Base-by-base conservation (phyloP, 345 rosid genomes). In the Citrus australasica region DNA sequence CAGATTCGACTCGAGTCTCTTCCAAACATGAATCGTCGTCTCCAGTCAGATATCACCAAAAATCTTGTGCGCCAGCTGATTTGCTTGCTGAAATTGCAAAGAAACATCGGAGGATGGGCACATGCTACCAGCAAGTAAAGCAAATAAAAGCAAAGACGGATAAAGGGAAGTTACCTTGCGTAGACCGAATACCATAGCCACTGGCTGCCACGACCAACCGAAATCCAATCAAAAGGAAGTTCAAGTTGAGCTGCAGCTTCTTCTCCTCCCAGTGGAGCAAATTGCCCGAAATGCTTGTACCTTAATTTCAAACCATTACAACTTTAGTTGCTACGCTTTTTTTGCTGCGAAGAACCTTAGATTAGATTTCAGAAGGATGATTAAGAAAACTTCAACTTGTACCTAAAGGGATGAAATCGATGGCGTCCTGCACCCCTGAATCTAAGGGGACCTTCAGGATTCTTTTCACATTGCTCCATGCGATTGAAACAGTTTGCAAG, bases 121-220 rank as follows among this genome's bases (percentile, higher is more conserved):
- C 6, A 58, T 10, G 51, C 33, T 30, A 14, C 28, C 22, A 51
- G 27, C 55, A 0, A 4, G 22, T 17, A 51, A 69, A 40, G 7
- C 40, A 65, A 22, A 66, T 7, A 38, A 13, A 32, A 42, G 27
- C 5, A 13, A 48, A 2, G n/a, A 16, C 55, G 35, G 32, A 27
- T 19, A 8, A 9, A 51, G 8, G 10, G 35, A 13, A 24, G 22
- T 79, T 79, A 87, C 92, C 92, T 87, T 78, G 97, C 89, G 74
- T 94, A 94, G 30, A 94, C 90, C 11, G 98, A 91, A 83, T 94
- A 94, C 98, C 95, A 94, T 1, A 92, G 94, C 97, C 98, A 92
- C 77, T 90, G 97, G 13, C 81, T 81, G 67, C 93, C 88, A 28
- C 74, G 90, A 3, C 97, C 98, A 67, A 94, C 89, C 0, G 96